Evolutionary conservation across 805 yeast species (phyloP).

Genomic region (Lipomyces spencermartinsiae): DNA sequence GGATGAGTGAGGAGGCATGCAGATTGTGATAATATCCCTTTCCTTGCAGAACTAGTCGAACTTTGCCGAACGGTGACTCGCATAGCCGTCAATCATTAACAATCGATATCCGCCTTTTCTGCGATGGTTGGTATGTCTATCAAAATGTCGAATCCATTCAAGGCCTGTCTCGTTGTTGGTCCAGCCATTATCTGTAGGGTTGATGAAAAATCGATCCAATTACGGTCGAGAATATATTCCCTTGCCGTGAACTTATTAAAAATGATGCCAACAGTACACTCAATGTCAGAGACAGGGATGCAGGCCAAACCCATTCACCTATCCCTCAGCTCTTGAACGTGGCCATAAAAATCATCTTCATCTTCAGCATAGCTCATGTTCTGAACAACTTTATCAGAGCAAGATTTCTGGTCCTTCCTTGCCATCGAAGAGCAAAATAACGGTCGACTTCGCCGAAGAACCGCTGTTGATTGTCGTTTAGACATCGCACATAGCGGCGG

Average conservation of each 20-base stretch:
- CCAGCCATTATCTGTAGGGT: slow-evolving; percentile 7
- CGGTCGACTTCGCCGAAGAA: slow-evolving; percentile 1
- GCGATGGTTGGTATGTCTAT: slow-evolving; percentile 14
- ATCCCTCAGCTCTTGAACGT: not conserved
- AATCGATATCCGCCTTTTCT: slow-evolving; percentile 19
- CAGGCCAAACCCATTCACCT: not conserved
- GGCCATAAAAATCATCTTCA: not conserved
- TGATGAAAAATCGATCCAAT: not conserved
- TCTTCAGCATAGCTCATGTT: not conserved
- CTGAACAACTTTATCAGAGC: not conserved
- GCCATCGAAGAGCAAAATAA: not conserved
- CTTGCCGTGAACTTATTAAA: not conserved
- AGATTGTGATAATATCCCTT: too few species aligned
- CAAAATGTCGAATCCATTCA: slow-evolving; percentile 15
- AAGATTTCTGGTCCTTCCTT: not conserved
- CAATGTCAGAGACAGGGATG: slow-evolving; percentile 1
- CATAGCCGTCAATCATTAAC: slow-evolving; percentile 16
- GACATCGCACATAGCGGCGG: not conserved
- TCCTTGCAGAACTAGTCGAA: too few species aligned
- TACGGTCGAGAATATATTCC: not conserved
- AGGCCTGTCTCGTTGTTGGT: slow-evolving; percentile 11
- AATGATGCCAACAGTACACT: slow-evolving; percentile 1
- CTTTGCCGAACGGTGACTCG: too few species aligned
- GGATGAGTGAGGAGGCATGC: too few species aligned
- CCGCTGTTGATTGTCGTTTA: not conserved